A percentile compares a stretch with the other conserved stretches of the same genome.
Evolutionary conservation across 495 filamentous ascomycete species (phyloP).

Genomic region (Xylaria curta): DNA sequence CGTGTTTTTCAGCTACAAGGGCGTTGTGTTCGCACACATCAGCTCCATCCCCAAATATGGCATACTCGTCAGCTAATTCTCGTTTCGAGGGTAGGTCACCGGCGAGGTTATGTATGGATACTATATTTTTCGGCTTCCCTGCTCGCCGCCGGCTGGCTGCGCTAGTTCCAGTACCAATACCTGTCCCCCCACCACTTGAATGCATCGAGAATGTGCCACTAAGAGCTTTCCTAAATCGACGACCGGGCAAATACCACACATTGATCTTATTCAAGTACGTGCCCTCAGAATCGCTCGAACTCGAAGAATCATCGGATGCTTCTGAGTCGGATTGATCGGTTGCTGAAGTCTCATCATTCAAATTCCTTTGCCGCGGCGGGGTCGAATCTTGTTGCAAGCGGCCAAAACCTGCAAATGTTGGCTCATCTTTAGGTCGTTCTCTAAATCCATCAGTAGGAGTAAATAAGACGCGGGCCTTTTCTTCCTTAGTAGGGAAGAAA

Average conservation of each 20-base stretch:
- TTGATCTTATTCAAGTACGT: constrained; percentile 62
- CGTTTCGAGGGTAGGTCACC: constrained; percentile 76
- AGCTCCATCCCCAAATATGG: constrained; percentile 79
- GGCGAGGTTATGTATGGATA: constrained; percentile 74
- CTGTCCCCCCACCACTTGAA: constrained; percentile 58
- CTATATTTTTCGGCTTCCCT: constrained; percentile 56
- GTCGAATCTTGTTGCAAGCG: constrained; percentile 64
- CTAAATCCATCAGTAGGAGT: constrained; percentile 65
- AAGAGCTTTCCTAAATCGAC: constrained; percentile 52
- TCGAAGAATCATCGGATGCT: constrained; percentile 67
- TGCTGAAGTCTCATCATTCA: constrained; percentile 60
- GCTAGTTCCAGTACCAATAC: constrained; percentile 59
- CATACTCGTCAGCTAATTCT: constrained; percentile 76
- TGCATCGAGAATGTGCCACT: constrained; percentile 56
- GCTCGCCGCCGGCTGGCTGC: constrained; percentile 51
- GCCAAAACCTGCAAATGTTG: constrained; percentile 89
- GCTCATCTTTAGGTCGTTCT: constrained; percentile 67
- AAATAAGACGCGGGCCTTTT: constrained; percentile 65
- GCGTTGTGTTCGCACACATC: constrained; percentile 86
- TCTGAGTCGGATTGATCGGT: constrained; percentile 62
- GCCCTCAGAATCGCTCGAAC: constrained; percentile 74
- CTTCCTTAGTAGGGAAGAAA: constrained; percentile 85
- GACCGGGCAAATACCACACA: constrained; percentile 53
- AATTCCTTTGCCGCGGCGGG: constrained; percentile 49
- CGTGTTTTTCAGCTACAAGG: constrained; percentile 73